A percentile compares a stretch with the other conserved stretches of the same genome.
Evolutionary conservation across 306 rosid genomes (phyloP).

Genomic region (Abrus precatorius): DNA sequence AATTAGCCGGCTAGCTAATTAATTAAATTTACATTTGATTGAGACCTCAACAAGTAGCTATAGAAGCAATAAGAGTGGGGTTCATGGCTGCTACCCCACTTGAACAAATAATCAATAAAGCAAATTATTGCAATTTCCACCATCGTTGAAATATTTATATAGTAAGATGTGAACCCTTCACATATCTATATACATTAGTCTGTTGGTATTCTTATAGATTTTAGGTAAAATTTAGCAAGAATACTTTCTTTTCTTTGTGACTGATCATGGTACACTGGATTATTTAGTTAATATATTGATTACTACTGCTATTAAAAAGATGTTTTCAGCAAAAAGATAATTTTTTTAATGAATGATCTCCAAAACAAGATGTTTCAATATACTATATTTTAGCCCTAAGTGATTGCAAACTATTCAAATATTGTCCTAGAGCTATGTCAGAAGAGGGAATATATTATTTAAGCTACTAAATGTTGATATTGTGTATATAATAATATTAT

Average conservation of each 20-base stretch:
- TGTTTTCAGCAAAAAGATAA: background rate
- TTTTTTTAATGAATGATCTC: background rate
- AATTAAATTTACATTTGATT: background rate
- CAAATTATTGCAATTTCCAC: slow-evolving; percentile 2
- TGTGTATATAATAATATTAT: too few relatives aligned
- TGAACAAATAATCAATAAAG: background rate
- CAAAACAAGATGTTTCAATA: background rate
- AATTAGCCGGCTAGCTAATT: slow-evolving; percentile 1
- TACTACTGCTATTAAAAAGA: background rate
- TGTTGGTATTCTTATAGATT: slow-evolving; percentile 27
- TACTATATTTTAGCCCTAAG: slow-evolving; percentile 26
- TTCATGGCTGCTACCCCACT: background rate
- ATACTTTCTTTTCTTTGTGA: slow-evolving; percentile 11
- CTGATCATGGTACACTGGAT: background rate
- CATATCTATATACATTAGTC: background rate
- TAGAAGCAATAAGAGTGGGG: slow-evolving; percentile 18
- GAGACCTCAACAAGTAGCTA: background rate
- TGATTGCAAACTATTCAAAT: slow-evolving; percentile 41
- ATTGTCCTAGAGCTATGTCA: slow-evolving; percentile 30
- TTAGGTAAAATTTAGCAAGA: slow-evolving; percentile 7
- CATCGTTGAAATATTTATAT: slow-evolving; percentile 14
- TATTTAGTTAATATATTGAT: slow-evolving; percentile 18
- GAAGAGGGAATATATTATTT: slow-evolving; percentile 2
- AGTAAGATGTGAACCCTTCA: slow-evolving; percentile 13
- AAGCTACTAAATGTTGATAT: too few relatives aligned